Base-by-base conservation (phyloP, 225 moss, liverwort and hornwort species). In the Sphagnum tenellum region DNA sequence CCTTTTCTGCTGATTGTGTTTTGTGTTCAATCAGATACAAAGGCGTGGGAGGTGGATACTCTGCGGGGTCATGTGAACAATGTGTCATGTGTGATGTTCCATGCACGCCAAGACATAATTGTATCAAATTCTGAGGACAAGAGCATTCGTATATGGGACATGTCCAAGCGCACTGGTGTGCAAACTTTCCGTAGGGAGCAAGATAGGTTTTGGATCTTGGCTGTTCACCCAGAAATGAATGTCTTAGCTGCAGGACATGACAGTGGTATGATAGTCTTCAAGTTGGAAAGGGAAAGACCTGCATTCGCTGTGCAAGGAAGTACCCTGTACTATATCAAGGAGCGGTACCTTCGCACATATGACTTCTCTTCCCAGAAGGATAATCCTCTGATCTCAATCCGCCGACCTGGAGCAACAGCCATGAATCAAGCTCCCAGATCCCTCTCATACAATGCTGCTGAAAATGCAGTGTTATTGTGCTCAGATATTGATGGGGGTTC, bases 251-350 rank as follows among this genome's bases (percentile, higher is more conserved):
- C 95, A 71, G 95, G 95, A 67, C 95, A 96, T 71, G 95, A 96
- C 70, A 96, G 95, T 77, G 95, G 95, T 65, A 96, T 96, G 95
- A 96, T 96, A 45, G 95, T 96, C 51, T 96, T 96, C 76, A 96
- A 96, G 80, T 75, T 96, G 81, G 95, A 96, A 72, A 84, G 95
- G 12, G 95, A 96, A 78, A 88, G 95, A 68, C 95, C 95, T 56
- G 92, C 95, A 8, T 96, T 86, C 74, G 95, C 95, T 12, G 92
- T 96, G 45, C 95, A 92, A 57, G 95, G 92, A 69, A 88, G 92
- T 57, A 89, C 82, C 3, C 78, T 96, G 54, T 96, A 92, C 74
- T 96, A 92, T 62, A 92, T 96, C 70, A 96, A 96, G 68, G 96
- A 96, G 72, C 82, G 96, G 6, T 92, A 96, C 67, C 68, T 96